phyloP scores from a whole-genome alignment of 306 rosid species.

The Fragaria vesca region DNA sequence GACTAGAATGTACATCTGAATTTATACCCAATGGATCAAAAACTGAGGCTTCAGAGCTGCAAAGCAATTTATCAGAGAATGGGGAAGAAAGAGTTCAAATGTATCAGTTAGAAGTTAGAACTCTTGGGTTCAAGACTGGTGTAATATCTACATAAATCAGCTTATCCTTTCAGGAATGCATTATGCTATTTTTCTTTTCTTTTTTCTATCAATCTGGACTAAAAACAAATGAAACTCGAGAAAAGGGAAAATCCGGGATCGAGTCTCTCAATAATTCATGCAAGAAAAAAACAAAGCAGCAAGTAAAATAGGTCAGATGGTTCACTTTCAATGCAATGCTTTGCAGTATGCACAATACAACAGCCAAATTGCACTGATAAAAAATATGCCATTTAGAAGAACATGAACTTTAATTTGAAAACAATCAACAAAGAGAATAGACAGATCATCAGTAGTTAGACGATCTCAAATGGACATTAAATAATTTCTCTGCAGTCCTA shows the following conservation, averaged over 20 bases:
- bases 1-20: conserved; percentile 49
- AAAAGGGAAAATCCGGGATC: not conserved
- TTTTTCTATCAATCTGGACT: not conserved
- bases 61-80: conserved; percentile 22
- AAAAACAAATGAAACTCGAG: not conserved
- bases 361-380: not conserved
- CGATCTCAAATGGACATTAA: not conserved
- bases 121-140: not conserved
- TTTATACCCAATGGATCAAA: conserved; percentile 86
- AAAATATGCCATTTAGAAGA: not conserved
- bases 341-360: not conserved
- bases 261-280: not conserved
- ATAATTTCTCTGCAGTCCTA: not conserved
- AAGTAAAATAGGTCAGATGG: not conserved
- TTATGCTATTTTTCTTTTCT: not conserved
- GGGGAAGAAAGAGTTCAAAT: not conserved
- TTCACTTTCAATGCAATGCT: not conserved
- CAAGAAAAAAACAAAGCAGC: not conserved
- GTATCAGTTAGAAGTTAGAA: not conserved
- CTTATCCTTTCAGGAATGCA: not conserved
- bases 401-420: not conserved
- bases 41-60: conserved; percentile 56
- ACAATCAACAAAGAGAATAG: not conserved
- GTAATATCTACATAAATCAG: not conserved
- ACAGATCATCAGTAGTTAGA: not conserved